A percentile compares a stretch with the other conserved stretches of the same genome.
phyloP scores from a whole-genome alignment of 495 filamentous ascomycete species.

The Trichocladium uniseriatum region DNA sequence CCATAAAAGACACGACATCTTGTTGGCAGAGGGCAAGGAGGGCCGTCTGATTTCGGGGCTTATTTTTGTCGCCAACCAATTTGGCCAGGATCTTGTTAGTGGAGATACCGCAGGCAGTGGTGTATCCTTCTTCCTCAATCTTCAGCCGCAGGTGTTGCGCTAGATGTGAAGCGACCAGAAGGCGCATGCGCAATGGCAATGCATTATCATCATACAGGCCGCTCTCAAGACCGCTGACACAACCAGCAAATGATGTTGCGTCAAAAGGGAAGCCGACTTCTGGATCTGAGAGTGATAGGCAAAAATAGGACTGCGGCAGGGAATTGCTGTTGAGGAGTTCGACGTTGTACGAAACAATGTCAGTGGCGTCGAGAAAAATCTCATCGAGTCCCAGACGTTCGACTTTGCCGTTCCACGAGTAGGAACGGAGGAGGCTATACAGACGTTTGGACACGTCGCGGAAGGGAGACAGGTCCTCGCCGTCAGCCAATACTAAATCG shows the following conservation, averaged over 20 bases:
- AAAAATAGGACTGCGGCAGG: conserved; percentile 63
- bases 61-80: conserved; percentile 72
- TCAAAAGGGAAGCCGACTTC: conserved; percentile 72
- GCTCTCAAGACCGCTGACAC: conserved; percentile 16
- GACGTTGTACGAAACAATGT: conserved; percentile 73
- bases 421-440: conserved; percentile 56
- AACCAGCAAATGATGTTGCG: conserved; percentile 44
- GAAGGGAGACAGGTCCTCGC: conserved; percentile 80
- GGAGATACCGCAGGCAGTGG: conserved; percentile 76
- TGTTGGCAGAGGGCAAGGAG: conserved; percentile 55
- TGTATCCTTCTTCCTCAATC: conserved; percentile 75
- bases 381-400: conserved; percentile 87
- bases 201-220: conserved; percentile 11
- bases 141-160: conserved; percentile 58
- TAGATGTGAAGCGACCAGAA: conserved; percentile 66
- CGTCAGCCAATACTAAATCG: conserved; percentile 73
- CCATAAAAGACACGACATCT: conserved; percentile 57
- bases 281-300: conserved; percentile 64
- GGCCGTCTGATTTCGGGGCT: conserved; percentile 78
- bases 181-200: conserved; percentile 42
- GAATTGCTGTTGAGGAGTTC: conserved; percentile 58
- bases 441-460: conserved; percentile 76
- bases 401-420: conserved; percentile 64
- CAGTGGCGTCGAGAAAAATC: conserved; percentile 65
- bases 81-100: conserved; percentile 81